phyloP scores from a whole-genome alignment of 495 filamentous ascomycete genomes.

The Annulohypoxylon stygium region DNA sequence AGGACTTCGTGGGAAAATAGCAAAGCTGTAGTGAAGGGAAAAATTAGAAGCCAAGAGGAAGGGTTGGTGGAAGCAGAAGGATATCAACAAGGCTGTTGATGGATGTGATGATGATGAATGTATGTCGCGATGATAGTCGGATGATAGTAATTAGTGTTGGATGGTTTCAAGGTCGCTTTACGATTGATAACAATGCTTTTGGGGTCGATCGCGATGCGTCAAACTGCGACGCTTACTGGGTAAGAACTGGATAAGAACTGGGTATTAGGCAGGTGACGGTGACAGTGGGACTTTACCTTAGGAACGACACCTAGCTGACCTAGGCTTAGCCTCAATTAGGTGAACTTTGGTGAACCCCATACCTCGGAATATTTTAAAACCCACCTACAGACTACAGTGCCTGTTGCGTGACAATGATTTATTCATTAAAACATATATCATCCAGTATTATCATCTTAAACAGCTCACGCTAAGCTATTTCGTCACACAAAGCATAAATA shows the following conservation, averaged over 20 bases:
- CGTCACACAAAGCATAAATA: neutral
- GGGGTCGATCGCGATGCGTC: neutral
- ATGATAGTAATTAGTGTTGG: no score
- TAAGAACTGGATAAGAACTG: no score
- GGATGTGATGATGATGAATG: neutral
- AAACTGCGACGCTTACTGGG: constrained; percentile 2
- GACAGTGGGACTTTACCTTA: neutral
- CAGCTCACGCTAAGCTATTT: neutral
- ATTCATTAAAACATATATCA: neutral
- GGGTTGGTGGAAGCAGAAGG: neutral
- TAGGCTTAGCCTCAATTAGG: no score
- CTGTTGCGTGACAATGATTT: neutral
- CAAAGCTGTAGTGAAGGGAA: neutral
- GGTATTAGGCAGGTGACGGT: no score
- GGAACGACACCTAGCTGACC: no score
- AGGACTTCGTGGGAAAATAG: constrained; percentile 31
- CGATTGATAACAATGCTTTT: neutral
- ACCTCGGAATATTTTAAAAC: no score
- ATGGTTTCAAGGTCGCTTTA: neutral
- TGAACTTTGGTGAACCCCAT: neutral
- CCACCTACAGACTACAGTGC: neutral
- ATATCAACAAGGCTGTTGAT: constrained; percentile 8
- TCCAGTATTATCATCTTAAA: neutral
- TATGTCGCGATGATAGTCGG: constrained; percentile 2
- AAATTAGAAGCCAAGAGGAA: neutral